Percentiles rank a stretch among this genome's conserved stretches.
Evolutionary conservation across 2,329 filamentous ascomycete species (phyloP).

Genomic region (Penicillium sp.): DNA sequence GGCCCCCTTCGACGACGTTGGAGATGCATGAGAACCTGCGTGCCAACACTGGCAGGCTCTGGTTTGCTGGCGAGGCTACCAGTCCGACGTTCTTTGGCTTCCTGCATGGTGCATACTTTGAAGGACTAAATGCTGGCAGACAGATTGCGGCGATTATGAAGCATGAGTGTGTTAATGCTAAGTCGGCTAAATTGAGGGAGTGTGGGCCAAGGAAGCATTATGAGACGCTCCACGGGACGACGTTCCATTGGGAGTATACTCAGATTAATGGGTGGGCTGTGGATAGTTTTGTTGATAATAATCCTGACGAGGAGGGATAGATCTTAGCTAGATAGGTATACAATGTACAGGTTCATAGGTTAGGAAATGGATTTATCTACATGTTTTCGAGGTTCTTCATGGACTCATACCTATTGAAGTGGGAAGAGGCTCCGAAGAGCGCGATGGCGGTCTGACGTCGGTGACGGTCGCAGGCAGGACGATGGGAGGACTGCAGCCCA

Average conservation of each 20-base stretch:
- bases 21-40: constrained; percentile 66
- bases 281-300: constrained; percentile 28
- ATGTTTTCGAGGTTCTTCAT: no score
- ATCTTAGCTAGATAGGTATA: constrained; percentile 6
- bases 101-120: constrained; percentile 60
- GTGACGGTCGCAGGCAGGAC: no score
- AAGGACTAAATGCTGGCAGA: constrained; percentile 51
- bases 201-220: constrained; percentile 28
- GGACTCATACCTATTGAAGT: no score
- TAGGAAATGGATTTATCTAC: no score
- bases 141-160: constrained; percentile 29
- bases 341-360: no score
- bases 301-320: constrained; percentile 18
- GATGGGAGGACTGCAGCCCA: no score
- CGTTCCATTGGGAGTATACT: constrained; percentile 29
- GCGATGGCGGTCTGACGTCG: no score
- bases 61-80: constrained; percentile 63
- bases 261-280: constrained; percentile 31
- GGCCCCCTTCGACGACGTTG: constrained; percentile 60
- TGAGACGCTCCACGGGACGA: constrained; percentile 30
- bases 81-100: constrained; percentile 63
- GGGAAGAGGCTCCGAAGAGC: no score
- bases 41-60: constrained; percentile 59
- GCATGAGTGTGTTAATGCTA: constrained; percentile 18
- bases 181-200: constrained; percentile 15